Evolutionary conservation across 225 moss, liverwort and hornwort genomes (phyloP), one percentile per base, ranked within the genome.

Genomic region (Climacium dendroides): DNA sequence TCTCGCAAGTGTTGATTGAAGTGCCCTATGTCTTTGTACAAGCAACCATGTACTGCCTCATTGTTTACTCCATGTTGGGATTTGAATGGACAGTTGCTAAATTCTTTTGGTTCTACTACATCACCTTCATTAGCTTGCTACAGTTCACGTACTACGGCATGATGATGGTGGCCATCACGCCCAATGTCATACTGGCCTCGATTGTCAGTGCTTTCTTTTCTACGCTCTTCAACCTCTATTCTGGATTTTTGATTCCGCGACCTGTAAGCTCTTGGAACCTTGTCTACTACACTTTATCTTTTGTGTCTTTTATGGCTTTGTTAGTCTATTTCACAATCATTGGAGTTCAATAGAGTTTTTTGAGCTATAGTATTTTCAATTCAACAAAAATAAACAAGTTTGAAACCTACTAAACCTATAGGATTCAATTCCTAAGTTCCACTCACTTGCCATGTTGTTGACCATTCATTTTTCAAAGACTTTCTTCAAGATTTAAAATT

Each of bases 81-180:
- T 94, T 94, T 35, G 11, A 87, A 10, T 92, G 94, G 94, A 89
- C 90, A 26, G 87, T 89, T 25, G 90, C 91, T 24, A 91, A 93
- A 82, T 90, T 93, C 75, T 90, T 90, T 70, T 92, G 91, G 89
- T 91, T 79, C 62, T 82, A 82, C 64, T 93, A 89, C 79, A 85
- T 89, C 53, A 86, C 45, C 15, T 7, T 80, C 79, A 60, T 90
- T 71, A 89, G 88, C 73, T 88, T 94, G 88, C 86, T 94, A 28
- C 78, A 85, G 82, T 94, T 91, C 67, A 89, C 93, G 39, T 93
- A 87, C 89, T 94, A 94, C 82, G 94, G 94, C 81, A 94, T 94
- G 94, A 94, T 94, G 94, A 94, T 92, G 92, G 94, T 94, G 73
- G 92, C 94, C 83, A 89, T 94, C 78, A 94, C 94, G 6, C 94